A percentile compares a stretch with the other conserved stretches of the same genome.
Evolutionary conservation across 176 grass and related monocot species (phyloP).

Genomic region (Pharus latifolius): DNA sequence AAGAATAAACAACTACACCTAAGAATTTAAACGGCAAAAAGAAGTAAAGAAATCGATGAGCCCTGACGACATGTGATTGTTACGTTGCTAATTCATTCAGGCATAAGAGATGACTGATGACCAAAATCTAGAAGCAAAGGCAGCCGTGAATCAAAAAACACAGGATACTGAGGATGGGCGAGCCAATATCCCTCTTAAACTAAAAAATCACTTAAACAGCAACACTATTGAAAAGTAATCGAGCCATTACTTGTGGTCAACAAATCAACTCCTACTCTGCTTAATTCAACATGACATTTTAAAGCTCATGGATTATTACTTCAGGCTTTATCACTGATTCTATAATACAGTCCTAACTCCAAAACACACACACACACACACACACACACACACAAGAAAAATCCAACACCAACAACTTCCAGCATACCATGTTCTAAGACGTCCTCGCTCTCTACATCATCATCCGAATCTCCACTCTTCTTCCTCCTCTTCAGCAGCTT

Average conservation of each 20-base stretch:
- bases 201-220: background rate
- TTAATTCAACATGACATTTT: background rate
- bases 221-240: background rate
- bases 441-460: background rate
- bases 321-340: background rate
- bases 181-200: background rate
- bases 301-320: background rate
- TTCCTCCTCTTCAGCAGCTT: constrained; percentile 51
- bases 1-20: background rate
- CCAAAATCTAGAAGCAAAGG: background rate
- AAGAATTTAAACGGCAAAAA: background rate
- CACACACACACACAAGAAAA: no score
- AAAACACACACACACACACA: background rate
- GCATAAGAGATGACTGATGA: background rate
- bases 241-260: background rate
- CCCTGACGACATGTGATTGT: background rate
- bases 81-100: background rate
- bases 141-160: background rate
- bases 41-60: background rate
- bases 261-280: background rate
- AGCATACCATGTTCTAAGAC: background rate
- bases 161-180: background rate
- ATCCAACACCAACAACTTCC: background rate
- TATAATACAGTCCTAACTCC: background rate
- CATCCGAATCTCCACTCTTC: constrained; percentile 32